Evolutionary conservation across 768 basidiomycete species (phyloP), one percentile per base, ranked within the genome.

Genomic region (Auricularia auricula-judae): DNA sequence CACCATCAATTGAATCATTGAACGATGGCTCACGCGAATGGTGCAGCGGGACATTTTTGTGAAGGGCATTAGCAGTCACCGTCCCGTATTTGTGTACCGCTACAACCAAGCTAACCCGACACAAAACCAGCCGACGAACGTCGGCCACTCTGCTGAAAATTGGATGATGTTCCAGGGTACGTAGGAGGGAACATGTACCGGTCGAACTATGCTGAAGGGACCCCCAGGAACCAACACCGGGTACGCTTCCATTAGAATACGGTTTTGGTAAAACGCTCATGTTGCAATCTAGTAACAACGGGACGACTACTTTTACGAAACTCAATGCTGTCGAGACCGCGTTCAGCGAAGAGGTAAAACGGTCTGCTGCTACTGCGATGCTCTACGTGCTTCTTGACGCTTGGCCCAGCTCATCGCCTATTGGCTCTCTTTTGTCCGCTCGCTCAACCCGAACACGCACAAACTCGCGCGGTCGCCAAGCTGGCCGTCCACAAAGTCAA

Each of bases 181-280:
- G 18, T 43, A n/a, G 10, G 58, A 23, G 21, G n/a, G 33, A 21
- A 36, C 59, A 42, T 39, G 35, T 29, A 36, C 33, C 14, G 11
- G 2, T 4, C 53, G 18, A 36, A 35, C 44, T 11, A 18, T 62
- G 47, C 47, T 51, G 18, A 51, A 4, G 47, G 11, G 61, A 23
- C 86, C 85, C 74, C 71, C 72, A 23, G 85, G 86, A 1, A 80
- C 77, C 1, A 82, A 81, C 65, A 85, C 84, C 36, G 85, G 85
- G 86, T 85, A 68, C 21, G 76, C 12, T 23, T 12, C 34, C 35
- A 44, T n/a, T n/a, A 35, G 34, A 29, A 21, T 29, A 44, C 60
- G 36, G 18, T 4, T 33, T 4, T n/a, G 34, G 21, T 16, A 44
- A 21, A 12, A 14, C 7, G 23, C 60, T 56, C 36, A 42, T 56